A percentile compares a stretch with the other conserved stretches of the same genome.
phyloP scores from a whole-genome alignment of 164 flowering plant genomes.

The Tinospora cordifolia region DNA sequence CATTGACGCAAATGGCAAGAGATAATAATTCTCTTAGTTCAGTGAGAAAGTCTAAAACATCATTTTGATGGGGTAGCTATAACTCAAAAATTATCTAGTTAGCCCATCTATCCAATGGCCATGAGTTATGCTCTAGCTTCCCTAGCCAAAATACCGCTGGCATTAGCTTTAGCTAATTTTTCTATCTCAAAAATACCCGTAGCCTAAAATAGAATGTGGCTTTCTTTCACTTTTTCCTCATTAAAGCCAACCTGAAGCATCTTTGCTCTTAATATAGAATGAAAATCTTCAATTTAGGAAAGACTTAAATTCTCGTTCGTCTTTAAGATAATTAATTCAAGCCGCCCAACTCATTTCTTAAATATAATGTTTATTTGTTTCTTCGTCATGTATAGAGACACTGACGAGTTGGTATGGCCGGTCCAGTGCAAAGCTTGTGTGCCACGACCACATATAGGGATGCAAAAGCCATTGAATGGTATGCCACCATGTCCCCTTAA shows the following conservation, averaged over 20 bases:
- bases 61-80: not conserved
- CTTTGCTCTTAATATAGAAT: not conserved
- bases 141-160: not conserved
- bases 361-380: no score
- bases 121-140: not conserved
- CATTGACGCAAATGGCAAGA: not conserved
- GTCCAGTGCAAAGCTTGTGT: no score
- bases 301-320: not conserved
- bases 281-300: not conserved
- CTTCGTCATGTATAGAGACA: no score
- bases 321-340: not conserved
- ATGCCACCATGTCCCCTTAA: no score
- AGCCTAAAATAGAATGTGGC: not conserved
- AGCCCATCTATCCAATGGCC: not conserved
- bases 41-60: not conserved
- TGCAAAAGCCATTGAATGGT: no score
- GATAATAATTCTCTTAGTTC: not conserved
- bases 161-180: not conserved
- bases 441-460: no score
- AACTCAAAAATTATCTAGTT: not conserved
- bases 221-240: not conserved
- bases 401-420: no score
- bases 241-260: not conserved
- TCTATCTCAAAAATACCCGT: not conserved
- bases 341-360: not conserved